Base-by-base conservation (phyloP, 441 rosid genomes). In the Gossypium davidsonii region DNA sequence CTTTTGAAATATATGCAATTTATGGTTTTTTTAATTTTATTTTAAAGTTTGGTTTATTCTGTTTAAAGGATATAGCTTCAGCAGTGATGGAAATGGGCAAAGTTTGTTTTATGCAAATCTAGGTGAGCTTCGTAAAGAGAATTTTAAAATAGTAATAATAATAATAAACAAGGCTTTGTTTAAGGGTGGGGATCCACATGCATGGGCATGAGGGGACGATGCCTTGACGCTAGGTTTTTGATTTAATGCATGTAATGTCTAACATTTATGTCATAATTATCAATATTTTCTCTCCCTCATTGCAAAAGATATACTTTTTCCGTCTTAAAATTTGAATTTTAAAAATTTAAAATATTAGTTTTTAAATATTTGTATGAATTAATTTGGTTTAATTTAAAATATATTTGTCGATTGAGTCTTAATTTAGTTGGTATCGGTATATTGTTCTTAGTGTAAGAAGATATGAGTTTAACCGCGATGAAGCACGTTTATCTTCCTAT, bases 151-250 rank as follows among this genome's bases (percentile, higher is more conserved):
- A 31, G 34, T 31, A 31, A 11, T 37, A 23, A 20, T 12, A 12
- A 59, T 23, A 60, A 61, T 49, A 11, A 73, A 5, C 8, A 48
- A 15, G 46, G 57, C 10, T 44, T 55, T 34, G 14, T 10, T 61
- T 31, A 12, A 17, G 21, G 56, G 77, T 63, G 82, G 74, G 73
- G 71, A 78, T 75, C 77, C 84, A 78, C 77, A 75, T 81, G 83
- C 79, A 77, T 78, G 79, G 59, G 62, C 86, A 79, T 85, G 70
- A 80, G 78, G 37, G 55, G 66, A 55, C 17, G 53, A 18, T 76
- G 78, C 75, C 82, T 79, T 70, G 61, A 69, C 70, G 44, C 61
- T 26, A 34, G 80, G 72, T 79, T 66, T 81, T 21, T 46, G 6
- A 21, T 57, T 3, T 23, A 2, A 23, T 57, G 34, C n/a, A 23